Percentiles rank a stretch among this genome's conserved stretches.
Conservation (phyloP, 2,329 filamentous ascomycete species). For the Domatiomyces globalis region DNA sequence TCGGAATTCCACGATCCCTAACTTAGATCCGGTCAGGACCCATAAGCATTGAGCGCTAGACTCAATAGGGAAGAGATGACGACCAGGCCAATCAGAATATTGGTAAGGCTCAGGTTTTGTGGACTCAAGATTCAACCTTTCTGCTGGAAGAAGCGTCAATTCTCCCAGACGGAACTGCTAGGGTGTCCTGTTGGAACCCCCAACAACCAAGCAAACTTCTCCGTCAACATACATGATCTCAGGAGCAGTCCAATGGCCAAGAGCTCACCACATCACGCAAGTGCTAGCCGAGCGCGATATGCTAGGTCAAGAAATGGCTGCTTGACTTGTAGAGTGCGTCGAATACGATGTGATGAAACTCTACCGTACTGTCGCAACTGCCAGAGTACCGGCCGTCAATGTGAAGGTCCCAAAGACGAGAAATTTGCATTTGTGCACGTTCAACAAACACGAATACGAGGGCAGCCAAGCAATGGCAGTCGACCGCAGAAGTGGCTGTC, state of each 20-base stretch:
- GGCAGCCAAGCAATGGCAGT: too few species aligned
- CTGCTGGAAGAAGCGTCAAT: too few species aligned
- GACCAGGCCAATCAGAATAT: background rate
- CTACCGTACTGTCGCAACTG: background rate
- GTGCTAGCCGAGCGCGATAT: too few species aligned
- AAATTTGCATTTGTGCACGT: background rate
- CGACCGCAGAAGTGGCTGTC: background rate
- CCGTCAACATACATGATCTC: too few species aligned
- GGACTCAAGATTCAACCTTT: background rate
- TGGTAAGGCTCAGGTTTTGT: background rate
- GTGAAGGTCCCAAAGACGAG: background rate
- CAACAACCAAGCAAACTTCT: background rate
- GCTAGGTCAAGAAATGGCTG: background rate
- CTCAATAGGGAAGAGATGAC: background rate
- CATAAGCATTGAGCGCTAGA: background rate
- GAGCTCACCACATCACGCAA: background rate
- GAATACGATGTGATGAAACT: conserved; percentile 1
- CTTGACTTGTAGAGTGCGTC: background rate
- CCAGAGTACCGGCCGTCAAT: conserved; percentile 1
- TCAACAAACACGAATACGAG: background rate
- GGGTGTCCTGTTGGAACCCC: background rate
- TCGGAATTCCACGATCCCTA: background rate
- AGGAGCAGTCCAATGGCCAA: background rate
- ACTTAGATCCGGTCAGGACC: background rate
- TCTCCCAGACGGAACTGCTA: too few species aligned